These are phyloP conservation scores for Xylaria acuta DNA, from an alignment of 495 filamentous ascomycete species.

Conservation along the genomic window DNA sequence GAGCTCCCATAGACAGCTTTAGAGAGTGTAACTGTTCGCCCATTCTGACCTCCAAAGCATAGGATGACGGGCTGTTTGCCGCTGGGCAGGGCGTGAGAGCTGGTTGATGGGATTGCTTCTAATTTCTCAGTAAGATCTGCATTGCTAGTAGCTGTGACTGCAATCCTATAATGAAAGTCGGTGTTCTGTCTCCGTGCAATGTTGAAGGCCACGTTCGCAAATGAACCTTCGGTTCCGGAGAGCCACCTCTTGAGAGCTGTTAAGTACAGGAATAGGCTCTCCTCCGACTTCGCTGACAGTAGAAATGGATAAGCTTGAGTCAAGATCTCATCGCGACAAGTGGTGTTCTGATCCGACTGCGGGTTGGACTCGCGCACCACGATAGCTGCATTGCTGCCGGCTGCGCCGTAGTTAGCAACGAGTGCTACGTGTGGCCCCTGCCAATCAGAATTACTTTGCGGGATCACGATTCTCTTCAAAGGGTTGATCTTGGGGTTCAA, in stretches of 20 bases:
- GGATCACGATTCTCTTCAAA: constrained; percentile 22
- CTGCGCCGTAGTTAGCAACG: constrained; percentile 43
- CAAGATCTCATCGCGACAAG: background rate
- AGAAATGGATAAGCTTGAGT: background rate
- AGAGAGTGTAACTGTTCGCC: constrained; percentile 30
- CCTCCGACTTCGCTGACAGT: background rate
- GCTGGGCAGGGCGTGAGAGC: background rate
- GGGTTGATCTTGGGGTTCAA: constrained; percentile 52
- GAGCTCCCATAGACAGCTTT: constrained; percentile 39
- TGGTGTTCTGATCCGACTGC: background rate
- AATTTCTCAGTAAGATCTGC: background rate
- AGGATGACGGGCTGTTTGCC: background rate
- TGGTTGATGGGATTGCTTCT: background rate
- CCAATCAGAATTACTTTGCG: constrained; percentile 46
- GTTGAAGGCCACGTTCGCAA: background rate
- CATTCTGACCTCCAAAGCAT: constrained; percentile 45
- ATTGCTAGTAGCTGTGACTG: background rate
- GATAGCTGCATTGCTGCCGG: constrained; percentile 41
- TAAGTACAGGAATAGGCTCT: background rate
- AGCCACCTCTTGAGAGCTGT: background rate
- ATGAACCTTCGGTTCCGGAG: background rate
- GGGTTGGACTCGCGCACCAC: constrained; percentile 30
- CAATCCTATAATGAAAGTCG: background rate
- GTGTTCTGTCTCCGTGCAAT: constrained; percentile 5
- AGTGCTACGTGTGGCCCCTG: constrained; percentile 40